Evolutionary conservation across 208 protist genomes (phyloP).

Genomic region (Crithidia expoeki): DNA sequence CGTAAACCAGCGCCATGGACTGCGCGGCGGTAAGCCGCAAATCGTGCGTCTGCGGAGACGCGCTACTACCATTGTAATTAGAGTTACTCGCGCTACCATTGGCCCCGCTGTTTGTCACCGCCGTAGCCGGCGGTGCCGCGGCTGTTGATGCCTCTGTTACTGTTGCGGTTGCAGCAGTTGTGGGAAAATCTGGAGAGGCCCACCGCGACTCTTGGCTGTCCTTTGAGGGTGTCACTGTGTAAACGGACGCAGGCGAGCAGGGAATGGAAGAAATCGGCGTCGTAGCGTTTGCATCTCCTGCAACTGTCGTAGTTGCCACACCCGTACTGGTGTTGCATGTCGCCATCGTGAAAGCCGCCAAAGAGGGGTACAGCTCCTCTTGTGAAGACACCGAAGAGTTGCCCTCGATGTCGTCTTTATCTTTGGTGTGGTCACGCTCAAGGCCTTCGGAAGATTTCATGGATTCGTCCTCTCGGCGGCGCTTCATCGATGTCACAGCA

Average conservation of each 20-base stretch:
- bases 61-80: not conserved
- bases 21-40: not conserved
- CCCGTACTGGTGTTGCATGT: not conserved
- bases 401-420: not conserved
- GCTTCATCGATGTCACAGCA: not conserved
- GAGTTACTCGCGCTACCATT: not conserved
- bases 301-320: not conserved
- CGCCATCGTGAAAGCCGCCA: not conserved
- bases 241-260: conserved; percentile 9
- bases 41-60: not conserved
- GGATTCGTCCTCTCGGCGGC: not conserved
- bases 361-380: not conserved
- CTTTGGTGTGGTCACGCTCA: too few relatives aligned
- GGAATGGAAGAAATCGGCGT: conserved; percentile 2
- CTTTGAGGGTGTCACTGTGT: not conserved
- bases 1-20: conserved; percentile 19
- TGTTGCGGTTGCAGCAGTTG: not conserved
- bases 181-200: not conserved
- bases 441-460: too few relatives aligned
- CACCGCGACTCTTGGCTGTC: not conserved
- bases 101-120: not conserved
- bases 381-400: not conserved
- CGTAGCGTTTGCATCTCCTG: not conserved
- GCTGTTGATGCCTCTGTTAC: not conserved
- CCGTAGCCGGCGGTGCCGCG: not conserved